Evolutionary conservation across 352 stramenopile genomes (phyloP).

Genomic region (Hyphochytrium catenoides): DNA sequence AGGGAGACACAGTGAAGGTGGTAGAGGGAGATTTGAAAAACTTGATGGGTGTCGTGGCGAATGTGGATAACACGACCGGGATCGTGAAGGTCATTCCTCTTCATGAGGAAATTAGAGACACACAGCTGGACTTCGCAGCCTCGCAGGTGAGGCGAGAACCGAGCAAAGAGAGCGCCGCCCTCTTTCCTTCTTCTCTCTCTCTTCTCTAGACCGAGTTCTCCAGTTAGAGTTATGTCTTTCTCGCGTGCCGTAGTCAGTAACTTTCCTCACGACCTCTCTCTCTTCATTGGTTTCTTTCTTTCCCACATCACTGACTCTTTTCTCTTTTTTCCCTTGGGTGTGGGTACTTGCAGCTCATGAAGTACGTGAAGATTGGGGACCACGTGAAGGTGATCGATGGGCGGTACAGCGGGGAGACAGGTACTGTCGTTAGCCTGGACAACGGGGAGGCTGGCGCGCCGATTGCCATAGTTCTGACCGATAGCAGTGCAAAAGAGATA

Average conservation of each 20-base stretch:
- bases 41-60: slow-evolving; percentile 65
- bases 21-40: slow-evolving; percentile 63
- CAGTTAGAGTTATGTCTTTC: too few species aligned
- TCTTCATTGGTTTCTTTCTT: too few species aligned
- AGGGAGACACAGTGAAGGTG: slow-evolving; percentile 59
- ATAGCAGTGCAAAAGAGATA: slow-evolving; percentile 69
- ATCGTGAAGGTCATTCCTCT: slow-evolving; percentile 63
- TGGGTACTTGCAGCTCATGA: slow-evolving; percentile 63
- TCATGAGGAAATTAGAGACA: slow-evolving; percentile 71
- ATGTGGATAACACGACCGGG: slow-evolving; percentile 60
- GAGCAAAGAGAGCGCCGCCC: too few species aligned
- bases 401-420: slow-evolving; percentile 61
- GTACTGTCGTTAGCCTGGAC: slow-evolving; percentile 61
- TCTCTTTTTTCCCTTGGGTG: too few species aligned
- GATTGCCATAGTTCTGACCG: slow-evolving; percentile 59
- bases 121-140: slow-evolving; percentile 66
- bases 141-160: too few species aligned
- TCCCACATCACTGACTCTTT: too few species aligned
- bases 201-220: too few species aligned
- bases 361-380: slow-evolving; percentile 67
- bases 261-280: too few species aligned
- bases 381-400: slow-evolving; percentile 72
- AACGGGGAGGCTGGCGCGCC: slow-evolving; percentile 46
- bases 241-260: too few species aligned
- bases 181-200: too few species aligned